Evolutionary conservation across 495 filamentous ascomycete species (phyloP).

Genomic region (Xylaria longipes): DNA sequence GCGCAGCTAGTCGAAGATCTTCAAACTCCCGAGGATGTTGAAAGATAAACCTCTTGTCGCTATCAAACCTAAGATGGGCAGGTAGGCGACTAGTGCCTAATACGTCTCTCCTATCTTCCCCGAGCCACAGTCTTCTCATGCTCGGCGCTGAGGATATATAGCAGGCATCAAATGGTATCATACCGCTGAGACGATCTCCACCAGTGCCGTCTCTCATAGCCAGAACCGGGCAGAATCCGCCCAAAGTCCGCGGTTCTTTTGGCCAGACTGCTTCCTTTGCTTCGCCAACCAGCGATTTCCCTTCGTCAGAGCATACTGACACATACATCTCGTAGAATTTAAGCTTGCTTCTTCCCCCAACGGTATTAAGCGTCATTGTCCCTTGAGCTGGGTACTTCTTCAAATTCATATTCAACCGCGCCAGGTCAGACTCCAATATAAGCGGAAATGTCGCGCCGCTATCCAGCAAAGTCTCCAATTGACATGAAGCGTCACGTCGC

Average conservation of each 20-base stretch:
- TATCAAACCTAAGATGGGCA: constrained; percentile 40
- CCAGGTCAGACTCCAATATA: constrained; percentile 45
- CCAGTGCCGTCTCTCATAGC: neutral
- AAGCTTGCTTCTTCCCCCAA: constrained; percentile 21
- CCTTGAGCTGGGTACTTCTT: constrained; percentile 48
- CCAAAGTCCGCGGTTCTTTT: constrained; percentile 28
- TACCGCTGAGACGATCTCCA: constrained; percentile 46
- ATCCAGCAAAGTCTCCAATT: constrained; percentile 48
- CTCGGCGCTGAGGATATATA: constrained; percentile 52
- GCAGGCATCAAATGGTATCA: constrained; percentile 50
- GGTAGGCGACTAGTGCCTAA: constrained; percentile 52
- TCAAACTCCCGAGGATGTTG: constrained; percentile 25
- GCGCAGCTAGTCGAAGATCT: constrained; percentile 20
- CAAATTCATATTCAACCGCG: constrained; percentile 41
- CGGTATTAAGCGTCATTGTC: constrained; percentile 32
- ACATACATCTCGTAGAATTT: constrained; percentile 53
- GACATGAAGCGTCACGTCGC: constrained; percentile 8
- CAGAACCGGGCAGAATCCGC: constrained; percentile 35
- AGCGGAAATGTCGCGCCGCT: constrained; percentile 52
- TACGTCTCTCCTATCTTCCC: constrained; percentile 51
- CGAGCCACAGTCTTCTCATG: constrained; percentile 45
- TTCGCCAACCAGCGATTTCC: constrained; percentile 29
- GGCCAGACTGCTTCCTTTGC: constrained; percentile 36
- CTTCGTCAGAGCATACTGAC: constrained; percentile 35
- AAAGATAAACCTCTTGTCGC: constrained; percentile 13